A percentile compares a stretch with the other conserved stretches of the same genome.
Conservation (phyloP, 768 basidiomycete species). For the Leccinum boreale region DNA sequence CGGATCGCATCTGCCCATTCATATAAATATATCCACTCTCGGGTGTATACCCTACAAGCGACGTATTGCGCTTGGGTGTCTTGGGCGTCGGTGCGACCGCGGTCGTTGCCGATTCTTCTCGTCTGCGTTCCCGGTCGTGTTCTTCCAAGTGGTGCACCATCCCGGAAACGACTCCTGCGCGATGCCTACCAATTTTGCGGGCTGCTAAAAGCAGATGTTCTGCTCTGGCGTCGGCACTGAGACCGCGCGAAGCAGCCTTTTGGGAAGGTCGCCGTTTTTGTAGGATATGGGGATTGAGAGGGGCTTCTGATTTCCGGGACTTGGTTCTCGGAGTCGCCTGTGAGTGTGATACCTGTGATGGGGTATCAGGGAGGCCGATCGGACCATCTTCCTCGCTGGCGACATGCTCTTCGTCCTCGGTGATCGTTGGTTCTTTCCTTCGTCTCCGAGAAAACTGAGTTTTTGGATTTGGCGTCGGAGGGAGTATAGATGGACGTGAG, state of each 20-base stretch:
- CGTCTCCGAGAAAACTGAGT: constrained; percentile 21
- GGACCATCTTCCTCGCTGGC: constrained; percentile 27
- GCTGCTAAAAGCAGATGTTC: constrained; percentile 73
- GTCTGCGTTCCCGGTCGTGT: constrained; percentile 25
- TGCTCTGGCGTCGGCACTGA: constrained; percentile 60
- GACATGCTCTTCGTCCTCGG: constrained; percentile 27
- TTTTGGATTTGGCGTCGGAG: constrained; percentile 24
- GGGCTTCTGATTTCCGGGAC: constrained; percentile 19
- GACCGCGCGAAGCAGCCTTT: constrained; percentile 27
- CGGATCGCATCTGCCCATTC: constrained; percentile 21
- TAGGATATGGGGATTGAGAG: constrained; percentile 6
- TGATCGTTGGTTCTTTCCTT: constrained; percentile 21
- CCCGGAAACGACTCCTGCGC: constrained; percentile 55
- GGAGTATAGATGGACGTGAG: constrained; percentile 15
- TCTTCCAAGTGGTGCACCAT: constrained; percentile 38
- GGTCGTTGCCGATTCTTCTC: constrained; percentile 24
- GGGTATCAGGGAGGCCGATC: constrained; percentile 17
- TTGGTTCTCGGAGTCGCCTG: constrained; percentile 24
- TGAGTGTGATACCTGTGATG: constrained; percentile 9
- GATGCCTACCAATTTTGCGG: constrained; percentile 61
- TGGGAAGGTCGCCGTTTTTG: constrained; percentile 28
- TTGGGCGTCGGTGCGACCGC: constrained; percentile 22
- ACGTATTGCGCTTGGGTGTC: constrained; percentile 30
- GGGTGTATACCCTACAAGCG: constrained; percentile 21
- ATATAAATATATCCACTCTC: constrained; percentile 31